A percentile compares a stretch with the other conserved stretches of the same genome.
Evolutionary conservation across 208 protist species (phyloP).

Genomic region (Trypanosomatidae sp.): DNA sequence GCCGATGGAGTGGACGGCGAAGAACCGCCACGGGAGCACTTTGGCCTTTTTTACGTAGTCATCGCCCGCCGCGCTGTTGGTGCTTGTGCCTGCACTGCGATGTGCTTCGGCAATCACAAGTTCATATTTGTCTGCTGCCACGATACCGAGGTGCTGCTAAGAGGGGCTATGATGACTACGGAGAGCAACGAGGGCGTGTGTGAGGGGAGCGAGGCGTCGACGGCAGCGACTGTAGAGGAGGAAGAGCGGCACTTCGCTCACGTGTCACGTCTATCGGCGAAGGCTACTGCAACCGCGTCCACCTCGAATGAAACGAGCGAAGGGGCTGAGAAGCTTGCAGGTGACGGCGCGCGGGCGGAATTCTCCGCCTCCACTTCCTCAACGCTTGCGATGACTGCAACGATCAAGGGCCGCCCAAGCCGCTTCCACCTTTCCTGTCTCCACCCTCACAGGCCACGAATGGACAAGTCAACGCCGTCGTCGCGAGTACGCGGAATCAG

Average conservation of each 20-base stretch:
- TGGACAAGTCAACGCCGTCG: background rate
- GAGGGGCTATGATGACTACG: conserved; percentile 3
- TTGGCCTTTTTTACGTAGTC: conserved; percentile 54
- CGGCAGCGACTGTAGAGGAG: conserved; percentile 1
- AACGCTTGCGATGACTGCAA: background rate
- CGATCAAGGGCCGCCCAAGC: background rate
- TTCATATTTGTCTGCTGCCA: conserved; percentile 69
- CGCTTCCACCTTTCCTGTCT: background rate
- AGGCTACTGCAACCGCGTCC: background rate
- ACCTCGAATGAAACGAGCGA: background rate
- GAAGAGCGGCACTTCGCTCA: background rate
- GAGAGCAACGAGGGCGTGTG: conserved; percentile 3
- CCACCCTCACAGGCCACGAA: background rate
- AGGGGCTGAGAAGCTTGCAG: background rate
- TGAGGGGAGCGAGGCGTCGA: background rate
- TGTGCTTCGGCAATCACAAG: conserved; percentile 82
- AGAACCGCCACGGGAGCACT: background rate
- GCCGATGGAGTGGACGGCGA: background rate
- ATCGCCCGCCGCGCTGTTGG: conserved; percentile 57
- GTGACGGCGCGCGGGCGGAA: background rate
- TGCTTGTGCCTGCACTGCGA: conserved; percentile 47
- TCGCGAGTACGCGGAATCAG: background rate
- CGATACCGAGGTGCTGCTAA: conserved; percentile 30
- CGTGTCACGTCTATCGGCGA: background rate
- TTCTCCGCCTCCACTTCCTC: background rate